phyloP scores from a whole-genome alignment of 345 rosid genomes.

The Camelina hispida region DNA sequence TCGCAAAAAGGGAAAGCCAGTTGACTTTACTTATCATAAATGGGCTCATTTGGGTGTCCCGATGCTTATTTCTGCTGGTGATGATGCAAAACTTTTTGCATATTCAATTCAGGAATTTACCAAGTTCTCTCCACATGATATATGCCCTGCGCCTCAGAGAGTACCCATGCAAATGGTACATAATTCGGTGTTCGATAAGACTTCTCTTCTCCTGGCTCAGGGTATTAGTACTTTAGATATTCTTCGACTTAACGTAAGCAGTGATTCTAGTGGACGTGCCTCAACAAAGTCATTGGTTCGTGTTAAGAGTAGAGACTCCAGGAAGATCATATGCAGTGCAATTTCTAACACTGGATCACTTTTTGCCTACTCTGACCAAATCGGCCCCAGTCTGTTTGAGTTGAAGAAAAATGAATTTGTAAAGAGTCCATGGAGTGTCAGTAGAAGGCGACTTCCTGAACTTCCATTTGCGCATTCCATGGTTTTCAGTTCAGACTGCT shows the following conservation, averaged over 20 bases:
- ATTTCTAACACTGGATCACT: constrained; percentile 73
- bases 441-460: constrained; percentile 69
- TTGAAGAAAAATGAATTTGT: constrained; percentile 54
- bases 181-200: constrained; percentile 57
- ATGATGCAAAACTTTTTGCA: constrained; percentile 93
- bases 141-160: constrained; percentile 97
- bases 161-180: constrained; percentile 72
- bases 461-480: constrained; percentile 80
- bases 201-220: constrained; percentile 81
- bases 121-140: constrained; percentile 90
- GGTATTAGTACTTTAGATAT: constrained; percentile 66
- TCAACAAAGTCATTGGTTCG: constrained; percentile 67
- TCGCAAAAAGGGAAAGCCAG: constrained; percentile 57
- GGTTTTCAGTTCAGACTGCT: constrained; percentile 77
- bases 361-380: constrained; percentile 85
- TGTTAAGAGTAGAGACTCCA: constrained; percentile 70
- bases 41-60: constrained; percentile 96
- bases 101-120: constrained; percentile 84
- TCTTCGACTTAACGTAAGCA: constrained; percentile 56
- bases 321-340: constrained; percentile 84
- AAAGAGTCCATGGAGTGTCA: constrained; percentile 62
- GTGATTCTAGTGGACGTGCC: constrained; percentile 56
- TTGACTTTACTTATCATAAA: constrained; percentile 71
- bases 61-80: constrained; percentile 97
- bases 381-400: constrained; percentile 68